Percentiles rank a stretch among this genome's conserved stretches.
Evolutionary conservation across 1,284 basidiomycete genomes (phyloP).

Genomic region (Naganishia cerealis): DNA sequence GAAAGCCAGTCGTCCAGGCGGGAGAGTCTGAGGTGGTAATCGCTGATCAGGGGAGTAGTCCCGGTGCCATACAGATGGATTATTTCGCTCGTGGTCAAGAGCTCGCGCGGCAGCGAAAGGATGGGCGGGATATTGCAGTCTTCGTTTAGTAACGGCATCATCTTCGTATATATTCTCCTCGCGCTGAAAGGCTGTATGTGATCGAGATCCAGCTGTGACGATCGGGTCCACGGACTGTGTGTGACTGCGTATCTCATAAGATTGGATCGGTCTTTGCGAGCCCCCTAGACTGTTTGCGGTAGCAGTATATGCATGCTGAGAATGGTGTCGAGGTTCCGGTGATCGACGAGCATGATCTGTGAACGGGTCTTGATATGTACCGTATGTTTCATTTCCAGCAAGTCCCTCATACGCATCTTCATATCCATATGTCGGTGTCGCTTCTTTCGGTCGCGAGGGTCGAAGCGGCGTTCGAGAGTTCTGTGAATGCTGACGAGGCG

Average conservation of each 20-base stretch:
- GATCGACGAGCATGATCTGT: constrained; percentile 10
- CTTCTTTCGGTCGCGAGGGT: neutral
- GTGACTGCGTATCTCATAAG: neutral
- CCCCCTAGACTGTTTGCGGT: neutral
- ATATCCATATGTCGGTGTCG: neutral
- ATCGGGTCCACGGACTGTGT: constrained; percentile 6
- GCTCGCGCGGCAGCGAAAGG: constrained; percentile 6
- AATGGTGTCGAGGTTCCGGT: constrained; percentile 11
- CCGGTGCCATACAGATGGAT: neutral
- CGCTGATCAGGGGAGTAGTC: neutral
- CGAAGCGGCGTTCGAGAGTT: constrained; percentile 1
- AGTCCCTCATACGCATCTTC: constrained; percentile 31
- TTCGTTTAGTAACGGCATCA: constrained; percentile 8
- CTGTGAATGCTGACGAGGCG: constrained; percentile 1
- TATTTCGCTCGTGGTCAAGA: neutral
- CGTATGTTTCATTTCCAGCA: constrained; percentile 4
- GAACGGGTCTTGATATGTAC: constrained; percentile 25
- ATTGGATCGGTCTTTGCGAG: neutral
- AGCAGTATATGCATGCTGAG: constrained; percentile 3
- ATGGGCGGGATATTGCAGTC: constrained; percentile 15
- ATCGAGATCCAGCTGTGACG: neutral
- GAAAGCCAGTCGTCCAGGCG: constrained; percentile 7
- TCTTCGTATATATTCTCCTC: constrained; percentile 28
- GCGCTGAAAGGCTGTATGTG: neutral
- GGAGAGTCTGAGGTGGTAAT: neutral